phyloP scores from a whole-genome alignment of 768 basidiomycete genomes.

The Hypsizygus marmoreus region DNA sequence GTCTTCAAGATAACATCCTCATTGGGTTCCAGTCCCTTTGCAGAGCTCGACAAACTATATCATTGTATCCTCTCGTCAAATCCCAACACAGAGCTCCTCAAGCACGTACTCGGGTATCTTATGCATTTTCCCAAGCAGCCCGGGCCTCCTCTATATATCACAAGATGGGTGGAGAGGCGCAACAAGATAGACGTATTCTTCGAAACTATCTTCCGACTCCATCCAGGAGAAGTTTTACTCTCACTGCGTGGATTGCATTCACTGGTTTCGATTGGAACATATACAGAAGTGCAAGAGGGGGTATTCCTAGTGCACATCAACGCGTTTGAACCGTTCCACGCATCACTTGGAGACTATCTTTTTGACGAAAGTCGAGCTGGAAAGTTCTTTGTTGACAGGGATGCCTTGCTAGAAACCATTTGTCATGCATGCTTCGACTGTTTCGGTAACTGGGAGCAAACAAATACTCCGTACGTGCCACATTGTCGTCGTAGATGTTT shows the following conservation, averaged over 20 bases:
- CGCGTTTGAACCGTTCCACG: neutral
- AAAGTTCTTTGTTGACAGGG: neutral
- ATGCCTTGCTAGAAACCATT: no score
- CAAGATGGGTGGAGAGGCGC: no score
- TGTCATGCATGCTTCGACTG: no score
- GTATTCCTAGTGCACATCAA: neutral
- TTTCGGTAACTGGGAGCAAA: no score
- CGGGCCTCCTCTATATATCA: no score
- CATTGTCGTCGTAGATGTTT: no score
- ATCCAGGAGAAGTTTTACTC: neutral
- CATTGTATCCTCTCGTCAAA: neutral
- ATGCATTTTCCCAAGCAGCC: neutral
- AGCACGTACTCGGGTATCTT: conserved; percentile 1
- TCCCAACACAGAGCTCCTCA: neutral
- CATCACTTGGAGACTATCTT: neutral
- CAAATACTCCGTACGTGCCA: no score
- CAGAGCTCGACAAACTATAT: neutral
- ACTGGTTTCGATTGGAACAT: neutral
- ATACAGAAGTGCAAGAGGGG: no score
- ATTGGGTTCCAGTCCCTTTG: neutral
- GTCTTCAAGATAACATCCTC: neutral
- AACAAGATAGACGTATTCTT: no score
- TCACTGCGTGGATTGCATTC: neutral
- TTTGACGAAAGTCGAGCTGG: neutral
- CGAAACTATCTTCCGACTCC: neutral